These are phyloP conservation scores for Cruciata laevipes DNA, from an alignment of 257 asterid species.

Conservation along the genomic window DNA sequence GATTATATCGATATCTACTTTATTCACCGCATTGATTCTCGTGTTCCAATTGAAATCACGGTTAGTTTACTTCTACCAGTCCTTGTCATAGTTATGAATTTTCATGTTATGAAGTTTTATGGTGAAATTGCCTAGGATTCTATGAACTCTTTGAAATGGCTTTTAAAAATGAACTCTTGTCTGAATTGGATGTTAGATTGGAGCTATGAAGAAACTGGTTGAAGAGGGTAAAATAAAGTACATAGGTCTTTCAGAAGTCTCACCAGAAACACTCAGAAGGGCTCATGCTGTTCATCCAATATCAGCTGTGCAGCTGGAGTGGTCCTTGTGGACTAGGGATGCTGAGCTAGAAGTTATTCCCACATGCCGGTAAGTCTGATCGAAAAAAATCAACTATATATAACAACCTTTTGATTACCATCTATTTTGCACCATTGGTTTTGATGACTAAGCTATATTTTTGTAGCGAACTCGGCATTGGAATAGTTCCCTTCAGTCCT, in stretches of 20 bases:
- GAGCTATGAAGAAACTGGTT: constrained; percentile 28
- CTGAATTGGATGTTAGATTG: constrained; percentile 15
- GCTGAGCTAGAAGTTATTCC: constrained; percentile 28
- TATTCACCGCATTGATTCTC: constrained; percentile 16
- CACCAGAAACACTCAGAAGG: constrained; percentile 30
- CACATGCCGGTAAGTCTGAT: constrained; percentile 26
- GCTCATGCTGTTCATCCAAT: constrained; percentile 36
- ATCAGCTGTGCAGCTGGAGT: constrained; percentile 30
- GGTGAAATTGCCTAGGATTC: too few species aligned
- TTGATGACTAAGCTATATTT: not conserved
- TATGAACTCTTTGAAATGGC: too few species aligned
- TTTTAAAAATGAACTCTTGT: too few species aligned
- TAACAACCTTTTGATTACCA: too few species aligned
- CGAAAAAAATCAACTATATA: not conserved
- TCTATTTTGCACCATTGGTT: not conserved
- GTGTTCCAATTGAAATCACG: constrained; percentile 19
- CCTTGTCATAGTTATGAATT: not conserved
- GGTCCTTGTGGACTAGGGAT: constrained; percentile 36
- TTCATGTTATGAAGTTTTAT: too few species aligned
- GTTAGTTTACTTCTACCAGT: constrained; percentile 2
- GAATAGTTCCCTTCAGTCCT: constrained; percentile 28
- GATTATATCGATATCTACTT: constrained; percentile 24
- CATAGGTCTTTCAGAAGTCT: constrained; percentile 33
- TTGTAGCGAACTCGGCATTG: constrained; percentile 28
- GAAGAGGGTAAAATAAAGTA: constrained; percentile 33